Evolutionary conservation across 306 rosid genomes (phyloP), one percentile per base, ranked within the genome.

Genomic region (Lagenaria siceraria): DNA sequence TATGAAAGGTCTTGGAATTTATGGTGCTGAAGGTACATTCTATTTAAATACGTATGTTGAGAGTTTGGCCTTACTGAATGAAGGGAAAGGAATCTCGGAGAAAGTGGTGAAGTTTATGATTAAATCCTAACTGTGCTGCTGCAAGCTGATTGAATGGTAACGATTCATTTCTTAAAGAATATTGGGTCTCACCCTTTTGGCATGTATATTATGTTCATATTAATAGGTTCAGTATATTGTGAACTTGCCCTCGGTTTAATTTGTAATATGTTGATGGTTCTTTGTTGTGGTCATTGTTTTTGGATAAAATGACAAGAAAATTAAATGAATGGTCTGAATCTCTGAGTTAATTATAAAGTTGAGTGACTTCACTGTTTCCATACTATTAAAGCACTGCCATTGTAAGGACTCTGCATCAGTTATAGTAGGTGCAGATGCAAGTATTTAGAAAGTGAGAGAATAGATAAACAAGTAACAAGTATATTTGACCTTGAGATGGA

Each of bases 1-100:
- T 46, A 38, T 77, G 19, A 77, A 48, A 48, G 63, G 75, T 29
- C 73, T 77, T 77, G 80, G 80, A 49, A 77, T 63, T 19, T 49
- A 36, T 29, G 80, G 80, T 15, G 52, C 27, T 46, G 80, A 77
- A 51, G 74, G 38, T 42, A 63, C 80, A 31, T 77, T 77, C 62
- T 77, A 31, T 63, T 31, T 77, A 70, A 61, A 77, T 62, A 31
- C 46, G 6, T 77, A 48, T 49, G 74, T 46, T 31, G 80, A 77
- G 51, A 77, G 80, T 53, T 77, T 77, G 21, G 80, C 52, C 8
- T 19, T 77, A 19, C 17, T 77, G 61, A 63, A 77, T 77, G 74
- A 63, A 63, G 80, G 80, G 38, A 49, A 64, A 49, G 63, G 49
- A 46, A 12, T 35, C 8, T 43, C 29, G 59, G 53, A 77, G 74